These are phyloP conservation scores for Westerdykella aurantiaca DNA, from an alignment of 2,329 filamentous ascomycete genomes.

Conservation along the genomic window DNA sequence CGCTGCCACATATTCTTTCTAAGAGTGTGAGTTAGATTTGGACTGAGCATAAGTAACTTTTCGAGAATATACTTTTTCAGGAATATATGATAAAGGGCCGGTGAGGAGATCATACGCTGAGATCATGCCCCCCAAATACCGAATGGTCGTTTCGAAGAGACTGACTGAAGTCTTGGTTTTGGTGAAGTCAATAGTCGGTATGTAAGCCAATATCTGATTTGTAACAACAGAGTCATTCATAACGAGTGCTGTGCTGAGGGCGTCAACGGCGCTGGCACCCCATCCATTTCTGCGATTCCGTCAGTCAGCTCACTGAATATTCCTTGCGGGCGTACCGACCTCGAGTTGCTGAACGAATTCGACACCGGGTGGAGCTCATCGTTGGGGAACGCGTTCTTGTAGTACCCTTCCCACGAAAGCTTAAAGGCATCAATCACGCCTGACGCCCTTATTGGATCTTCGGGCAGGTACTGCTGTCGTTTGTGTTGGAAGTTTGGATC, in stretches of 20 bases:
- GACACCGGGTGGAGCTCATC: conserved; percentile 68
- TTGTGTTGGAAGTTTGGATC: conserved; percentile 3
- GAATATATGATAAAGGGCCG: conserved; percentile 55
- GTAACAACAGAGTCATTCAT: conserved; percentile 67
- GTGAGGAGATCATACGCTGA: conserved; percentile 70
- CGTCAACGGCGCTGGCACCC: conserved; percentile 79
- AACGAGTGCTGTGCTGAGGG: conserved; percentile 70
- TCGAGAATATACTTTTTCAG: conserved; percentile 33
- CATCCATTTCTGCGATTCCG: conserved; percentile 61
- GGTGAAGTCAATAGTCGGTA: conserved; percentile 66
- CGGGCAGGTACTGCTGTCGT: conserved; percentile 9
- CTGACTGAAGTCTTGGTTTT: conserved; percentile 56
- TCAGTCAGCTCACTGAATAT: background rate
- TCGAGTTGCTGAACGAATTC: conserved; percentile 61
- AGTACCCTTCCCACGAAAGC: conserved; percentile 48
- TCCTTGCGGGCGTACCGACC: conserved; percentile 44
- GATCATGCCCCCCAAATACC: conserved; percentile 75
- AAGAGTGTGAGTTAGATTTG: background rate
- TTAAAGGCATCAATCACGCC: conserved; percentile 32
- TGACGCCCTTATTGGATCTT: conserved; percentile 20
- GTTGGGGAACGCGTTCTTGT: conserved; percentile 67
- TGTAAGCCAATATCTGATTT: conserved; percentile 62
- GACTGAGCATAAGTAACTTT: background rate
- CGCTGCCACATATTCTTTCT: conserved; percentile 45
- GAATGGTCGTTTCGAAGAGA: conserved; percentile 85